Evolutionary conservation across 164 flowering plant species (phyloP).

Genomic region (Litsea cubeba): DNA sequence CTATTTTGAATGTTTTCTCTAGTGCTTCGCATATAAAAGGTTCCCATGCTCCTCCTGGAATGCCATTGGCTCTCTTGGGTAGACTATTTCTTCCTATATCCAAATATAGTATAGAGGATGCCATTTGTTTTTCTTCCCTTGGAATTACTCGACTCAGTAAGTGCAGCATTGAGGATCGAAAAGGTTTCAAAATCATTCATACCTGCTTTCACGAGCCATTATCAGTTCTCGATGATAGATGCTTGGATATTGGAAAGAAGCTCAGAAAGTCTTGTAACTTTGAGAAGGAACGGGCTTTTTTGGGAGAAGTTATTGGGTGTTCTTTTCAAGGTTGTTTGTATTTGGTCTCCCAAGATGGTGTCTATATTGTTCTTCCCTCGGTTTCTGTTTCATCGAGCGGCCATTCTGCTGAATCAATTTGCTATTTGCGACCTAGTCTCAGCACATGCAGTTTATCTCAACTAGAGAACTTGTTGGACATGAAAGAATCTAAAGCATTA

Average conservation of each 20-base stretch:
- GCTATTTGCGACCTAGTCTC: constrained; percentile 29
- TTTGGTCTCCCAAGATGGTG: constrained; percentile 66
- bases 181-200: constrained; percentile 48
- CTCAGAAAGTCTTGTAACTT: constrained; percentile 12
- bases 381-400: constrained; percentile 48
- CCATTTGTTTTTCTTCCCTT: constrained; percentile 60
- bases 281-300: constrained; percentile 29
- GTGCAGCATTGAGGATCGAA: constrained; percentile 15
- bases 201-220: constrained; percentile 33
- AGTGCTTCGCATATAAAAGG: constrained; percentile 19
- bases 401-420: constrained; percentile 46
- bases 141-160: constrained; percentile 69
- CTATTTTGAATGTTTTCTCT: constrained; percentile 35
- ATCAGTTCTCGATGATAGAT: constrained; percentile 43
- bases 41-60: constrained; percentile 14
- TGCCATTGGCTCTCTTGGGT: constrained; percentile 29
- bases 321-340: constrained; percentile 70
- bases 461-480: constrained; percentile 17
- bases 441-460: constrained; percentile 16
- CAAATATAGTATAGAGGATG: constrained; percentile 40
- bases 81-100: constrained; percentile 57
- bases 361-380: constrained; percentile 77
- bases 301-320: constrained; percentile 73
- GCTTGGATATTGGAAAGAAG: constrained; percentile 17
- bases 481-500: constrained; percentile 17